These are phyloP conservation scores for Kandelia obovata DNA, from an alignment of 345 rosid species.

Conservation along the genomic window DNA sequence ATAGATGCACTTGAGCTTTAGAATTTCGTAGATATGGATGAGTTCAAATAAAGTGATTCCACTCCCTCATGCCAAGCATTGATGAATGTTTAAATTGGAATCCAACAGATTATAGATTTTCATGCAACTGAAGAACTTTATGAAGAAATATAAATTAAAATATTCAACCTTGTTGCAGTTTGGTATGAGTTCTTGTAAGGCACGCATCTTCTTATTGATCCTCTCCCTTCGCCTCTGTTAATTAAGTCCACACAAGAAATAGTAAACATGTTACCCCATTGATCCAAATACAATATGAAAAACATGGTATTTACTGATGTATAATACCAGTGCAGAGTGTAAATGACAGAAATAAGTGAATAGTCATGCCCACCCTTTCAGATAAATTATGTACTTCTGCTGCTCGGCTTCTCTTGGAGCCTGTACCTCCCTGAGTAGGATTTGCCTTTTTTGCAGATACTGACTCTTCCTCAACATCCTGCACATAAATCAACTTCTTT, in stretches of 20 bases:
- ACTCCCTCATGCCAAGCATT: background rate
- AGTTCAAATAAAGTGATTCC: background rate
- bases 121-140: background rate
- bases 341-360: background rate
- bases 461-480: constrained; percentile 78
- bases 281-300: constrained; percentile 8
- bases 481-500: constrained; percentile 16
- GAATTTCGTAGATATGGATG: background rate
- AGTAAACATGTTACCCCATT: constrained; percentile 6
- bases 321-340: too few species aligned
- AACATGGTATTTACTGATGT: background rate
- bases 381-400: constrained; percentile 95
- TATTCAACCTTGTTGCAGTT: constrained; percentile 75
- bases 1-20: background rate
- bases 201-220: constrained; percentile 93
- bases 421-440: constrained; percentile 40
- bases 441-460: constrained; percentile 40
- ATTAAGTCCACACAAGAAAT: constrained; percentile 16
- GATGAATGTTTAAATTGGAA: background rate
- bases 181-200: constrained; percentile 89
- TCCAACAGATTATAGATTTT: background rate
- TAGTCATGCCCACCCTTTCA: constrained; percentile 72
- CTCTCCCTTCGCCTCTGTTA: constrained; percentile 86
- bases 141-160: background rate
- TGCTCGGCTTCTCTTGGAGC: constrained; percentile 81